Base-by-base conservation (phyloP, 2,329 filamentous ascomycete genomes). In the Reticulascus tulasneorum region DNA sequence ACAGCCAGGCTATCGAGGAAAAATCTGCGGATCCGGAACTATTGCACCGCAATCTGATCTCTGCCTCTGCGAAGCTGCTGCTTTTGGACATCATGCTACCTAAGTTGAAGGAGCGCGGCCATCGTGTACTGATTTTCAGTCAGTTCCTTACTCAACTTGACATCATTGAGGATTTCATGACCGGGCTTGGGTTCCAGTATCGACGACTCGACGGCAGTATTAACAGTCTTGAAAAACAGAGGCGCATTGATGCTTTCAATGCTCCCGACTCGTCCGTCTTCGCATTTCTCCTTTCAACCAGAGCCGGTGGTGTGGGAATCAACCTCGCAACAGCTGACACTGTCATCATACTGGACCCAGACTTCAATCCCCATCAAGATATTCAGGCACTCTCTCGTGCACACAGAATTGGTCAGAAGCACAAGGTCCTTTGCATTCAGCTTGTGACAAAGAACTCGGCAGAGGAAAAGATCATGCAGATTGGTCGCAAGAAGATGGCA, bases 321-420 rank as follows among this genome's bases (percentile, higher is more conserved):
- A 98, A 98, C 55, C 73, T 98, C 37, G 93, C 93, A 1, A 95
- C 90, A 7, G 93, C 93, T 4, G 93, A 98, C 54, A 98, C 93
- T 0, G 94, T 98, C 43, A 96, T 98, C 47, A 96, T 98, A 47
- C 79, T 97, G 47, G 90, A 98, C 51, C 88, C 88, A 0, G 93
- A 98, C 55, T 97, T 94, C 69, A 98, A 98, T 44, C 93, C 93
- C 1, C 93, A 98, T 54, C 93, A 98, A 60, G 94, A 98, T 53
- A 85, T 98, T 25, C 93, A 98, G 59, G 93, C 93, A 0, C 73
- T 98, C 20, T 94, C 91, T 20, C 82, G 94, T 47, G 93, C 91
- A 13, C 93, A 98, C 60, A 84, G 93, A 18, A 97, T 98, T 45
- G 94, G 94, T 0, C 94, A 98, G 61, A 88, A 89, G 60, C 89